Evolutionary conservation across 768 basidiomycete species (phyloP).

Genomic region (Suillus hirtellus): DNA sequence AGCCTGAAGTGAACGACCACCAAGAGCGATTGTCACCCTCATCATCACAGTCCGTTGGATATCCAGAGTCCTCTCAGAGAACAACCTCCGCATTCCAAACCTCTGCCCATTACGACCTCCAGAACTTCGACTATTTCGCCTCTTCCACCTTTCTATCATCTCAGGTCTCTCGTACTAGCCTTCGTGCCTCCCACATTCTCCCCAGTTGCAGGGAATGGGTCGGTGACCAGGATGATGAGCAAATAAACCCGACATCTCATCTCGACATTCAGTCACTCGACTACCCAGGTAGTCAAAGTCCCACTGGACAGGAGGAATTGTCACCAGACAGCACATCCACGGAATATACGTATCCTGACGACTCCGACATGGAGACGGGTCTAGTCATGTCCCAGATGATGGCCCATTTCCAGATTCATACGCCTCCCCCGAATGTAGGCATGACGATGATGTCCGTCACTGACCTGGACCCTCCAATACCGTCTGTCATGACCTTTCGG

Average conservation of each 20-base stretch:
- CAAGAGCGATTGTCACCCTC: conserved; percentile 17
- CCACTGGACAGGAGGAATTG: conserved; percentile 14
- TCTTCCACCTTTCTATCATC: conserved; percentile 15
- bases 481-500: conserved; percentile 33
- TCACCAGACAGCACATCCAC: conserved; percentile 33
- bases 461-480: conserved; percentile 4
- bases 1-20: conserved; percentile 30
- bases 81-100: conserved; percentile 26
- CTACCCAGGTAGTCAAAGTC: conserved; percentile 19
- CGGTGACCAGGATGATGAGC: conserved; percentile 11
- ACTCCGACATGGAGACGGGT: conserved; percentile 29
- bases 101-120: conserved; percentile 17
- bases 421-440: conserved; percentile 6
- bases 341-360: conserved; percentile 31
- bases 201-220: conserved; percentile 20
- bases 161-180: conserved; percentile 9
- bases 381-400: conserved; percentile 33
- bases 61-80: conserved; percentile 34
- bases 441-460: not conserved
- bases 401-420: conserved; percentile 31
- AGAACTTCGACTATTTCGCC: conserved; percentile 15
- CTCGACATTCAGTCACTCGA: conserved; percentile 16
- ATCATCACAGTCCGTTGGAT: conserved; percentile 16
- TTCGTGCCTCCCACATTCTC: not conserved
- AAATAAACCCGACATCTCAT: too few relatives aligned